Base-by-base conservation (phyloP, 768 basidiomycete genomes). In the Calocybe indica region DNA sequence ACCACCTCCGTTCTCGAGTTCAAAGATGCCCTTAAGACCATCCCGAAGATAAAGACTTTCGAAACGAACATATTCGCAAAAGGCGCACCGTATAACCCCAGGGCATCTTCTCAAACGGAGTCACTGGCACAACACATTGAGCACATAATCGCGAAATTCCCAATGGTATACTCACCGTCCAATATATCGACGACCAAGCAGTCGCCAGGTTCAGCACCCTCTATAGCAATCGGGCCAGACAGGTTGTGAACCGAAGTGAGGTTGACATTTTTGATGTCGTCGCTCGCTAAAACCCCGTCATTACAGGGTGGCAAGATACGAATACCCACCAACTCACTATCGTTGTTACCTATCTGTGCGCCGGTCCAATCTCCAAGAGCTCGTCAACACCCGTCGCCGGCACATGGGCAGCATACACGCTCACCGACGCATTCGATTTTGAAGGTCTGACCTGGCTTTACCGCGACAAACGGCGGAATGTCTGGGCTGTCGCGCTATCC, bases 181-280 rank as follows among this genome's bases (percentile, higher is more conserved):
- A 90, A 64, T 48, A 90, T 85, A 48, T 90, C 87, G 3, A 90
- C 82, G 6, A 87, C 82, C 3, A 90, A 72, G 44, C 83, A 86
- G 58, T 90, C 87, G 1, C 87, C 88, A 0, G 88, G 86, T 53
- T 85, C 80, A 1, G 88, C 81, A 10, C 83, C 84, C 53, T 88
- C 83, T 9, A 90, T 77, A 0, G 78, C 81, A 43, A 90, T 73
- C 0, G 86, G 87, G 0, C 88, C 88, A 5, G 82, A 80, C n/a
- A 90, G 72, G 56, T 88, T 82, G 59, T 89, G 88, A 36, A 85
- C 67, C 57, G 76, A 77, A 7, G 74, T 75, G 31, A 87, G 64
- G 55, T 88, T 80, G 40, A 87, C 72, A 45, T 83, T 71, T 58
- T 68, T 75, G 52, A 88, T 66, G 54, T 88, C 85, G 58, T 88